Base-by-base conservation (phyloP, 2,329 filamentous ascomycete species). In the Talaromyces pinophilus region DNA sequence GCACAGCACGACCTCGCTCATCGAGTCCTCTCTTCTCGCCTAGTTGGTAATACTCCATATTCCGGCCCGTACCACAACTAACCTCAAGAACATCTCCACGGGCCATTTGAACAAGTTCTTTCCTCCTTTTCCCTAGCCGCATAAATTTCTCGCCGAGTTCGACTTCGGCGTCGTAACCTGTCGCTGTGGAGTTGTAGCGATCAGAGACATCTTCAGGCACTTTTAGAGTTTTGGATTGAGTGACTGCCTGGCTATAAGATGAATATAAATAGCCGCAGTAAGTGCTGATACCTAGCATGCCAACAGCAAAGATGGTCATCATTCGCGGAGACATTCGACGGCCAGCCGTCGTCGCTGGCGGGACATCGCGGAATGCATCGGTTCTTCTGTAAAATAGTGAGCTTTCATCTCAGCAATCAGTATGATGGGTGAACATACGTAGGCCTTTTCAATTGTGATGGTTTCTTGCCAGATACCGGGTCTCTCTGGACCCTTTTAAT, bases 31-130 rank as follows among this genome's bases (percentile, higher is more conserved):
- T 70, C 44, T 71, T 71, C 67, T 78, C 75, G 1, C 77, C 77
- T 2, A 83, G 71, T 62, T 79, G 74, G 70, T 84, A 84, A 68
- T 79, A 82, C 33, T 76, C 72, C 68, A 81, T 70, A 67, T 84
- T 84, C 40, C 82, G 75, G 3, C 82, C 82, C 1, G 82, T 84
- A n/a, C 82, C 82, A 50, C 78, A 82, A 67, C 80, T 81, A 46
- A 84, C 81, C 71, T 84, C 82, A 5, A 84, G 75, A 7, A 83
- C 81, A 68, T 84, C 71, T 1, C 82, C 82, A 22, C 76, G 73
- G 3, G 82, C 82, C 66, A 76, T 73, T 7, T 72, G 70, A n/a
- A 80, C 73, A 2, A 84, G 74, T 44, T 79, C 75, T 30, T 74
- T 74, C n/a, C 82, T 77, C 67, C 80, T 78, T 42, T 69, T 69